A percentile compares a stretch with the other conserved stretches of the same genome.
Evolutionary conservation across 2,329 filamentous ascomycete species (phyloP).

Genomic region (Aspergillus ochraceus): DNA sequence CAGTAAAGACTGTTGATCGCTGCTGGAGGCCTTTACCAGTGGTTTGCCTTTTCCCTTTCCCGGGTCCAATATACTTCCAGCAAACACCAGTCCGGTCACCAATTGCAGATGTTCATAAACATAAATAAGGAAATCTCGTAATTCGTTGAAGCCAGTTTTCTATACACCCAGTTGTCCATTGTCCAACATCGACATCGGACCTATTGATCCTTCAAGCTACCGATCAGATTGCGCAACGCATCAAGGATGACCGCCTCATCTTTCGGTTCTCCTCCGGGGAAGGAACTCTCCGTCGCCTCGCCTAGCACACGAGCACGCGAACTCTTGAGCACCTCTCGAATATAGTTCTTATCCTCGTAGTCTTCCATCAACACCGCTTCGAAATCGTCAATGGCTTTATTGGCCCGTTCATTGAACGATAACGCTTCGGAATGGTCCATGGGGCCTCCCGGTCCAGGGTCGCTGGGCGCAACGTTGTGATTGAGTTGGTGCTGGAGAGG

Average conservation of each 20-base stretch:
- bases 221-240: conserved; percentile 41
- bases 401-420: conserved; percentile 42
- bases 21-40: neutral
- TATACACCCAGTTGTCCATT: neutral
- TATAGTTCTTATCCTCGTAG: conserved; percentile 48
- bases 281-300: conserved; percentile 42
- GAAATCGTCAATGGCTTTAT: conserved; percentile 47
- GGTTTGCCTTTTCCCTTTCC: neutral
- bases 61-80: conserved; percentile 1
- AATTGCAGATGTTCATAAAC: conserved; percentile 13
- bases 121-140: conserved; percentile 14
- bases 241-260: conserved; percentile 46
- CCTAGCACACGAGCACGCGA: conserved; percentile 43
- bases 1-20: neutral
- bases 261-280: conserved; percentile 45
- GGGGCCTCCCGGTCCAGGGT: conserved; percentile 16
- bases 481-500: conserved; percentile 20
- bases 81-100: conserved; percentile 13
- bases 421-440: conserved; percentile 30
- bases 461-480: conserved; percentile 18
- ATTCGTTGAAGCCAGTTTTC: conserved; percentile 13
- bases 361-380: conserved; percentile 47
- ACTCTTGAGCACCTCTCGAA: conserved; percentile 45
- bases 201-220: conserved; percentile 39
- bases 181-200: neutral